Evolutionary conservation across 2,329 filamentous ascomycete species (phyloP).

Genomic region (Catunica adiposa): DNA sequence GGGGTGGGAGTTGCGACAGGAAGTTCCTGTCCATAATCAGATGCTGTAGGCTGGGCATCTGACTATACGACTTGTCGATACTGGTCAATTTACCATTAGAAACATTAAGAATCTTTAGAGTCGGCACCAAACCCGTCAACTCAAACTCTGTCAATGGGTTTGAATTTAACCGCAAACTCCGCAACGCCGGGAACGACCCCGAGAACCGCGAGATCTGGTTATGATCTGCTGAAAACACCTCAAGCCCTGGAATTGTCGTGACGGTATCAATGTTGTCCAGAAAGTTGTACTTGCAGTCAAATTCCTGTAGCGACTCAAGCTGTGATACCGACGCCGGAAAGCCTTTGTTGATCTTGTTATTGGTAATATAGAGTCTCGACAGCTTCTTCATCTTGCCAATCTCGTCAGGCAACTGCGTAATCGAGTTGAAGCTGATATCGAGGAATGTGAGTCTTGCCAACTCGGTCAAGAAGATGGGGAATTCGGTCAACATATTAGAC

Average conservation of each 20-base stretch:
- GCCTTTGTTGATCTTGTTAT: conserved; percentile 67
- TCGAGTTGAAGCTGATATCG: conserved; percentile 92
- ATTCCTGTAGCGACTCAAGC: conserved; percentile 66
- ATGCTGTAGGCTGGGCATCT: conserved; percentile 73
- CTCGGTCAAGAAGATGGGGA: conserved; percentile 72
- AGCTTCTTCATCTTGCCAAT: conserved; percentile 65
- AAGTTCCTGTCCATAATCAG: conserved; percentile 89
- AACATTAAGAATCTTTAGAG: conserved; percentile 71
- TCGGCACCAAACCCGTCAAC: conserved; percentile 58
- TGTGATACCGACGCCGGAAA: conserved; percentile 58
- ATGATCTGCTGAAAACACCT: conserved; percentile 79
- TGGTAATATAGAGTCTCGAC: conserved; percentile 86
- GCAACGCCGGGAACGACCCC: conserved; percentile 71
- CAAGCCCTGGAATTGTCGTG: conserved; percentile 66
- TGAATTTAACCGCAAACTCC: conserved; percentile 76
- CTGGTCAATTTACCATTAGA: conserved; percentile 83
- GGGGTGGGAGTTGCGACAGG: conserved; percentile 72
- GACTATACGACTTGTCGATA: conserved; percentile 75
- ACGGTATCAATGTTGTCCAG: conserved; percentile 81
- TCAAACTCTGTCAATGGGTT: conserved; percentile 93
- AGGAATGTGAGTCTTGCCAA: conserved; percentile 75
- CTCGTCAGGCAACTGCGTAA: conserved; percentile 56
- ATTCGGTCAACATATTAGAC: conserved; percentile 75
- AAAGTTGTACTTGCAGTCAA: conserved; percentile 87
- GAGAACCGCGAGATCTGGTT: conserved; percentile 83